phyloP scores from a whole-genome alignment of 305 asterid genomes.

The Plantago coronopus region DNA sequence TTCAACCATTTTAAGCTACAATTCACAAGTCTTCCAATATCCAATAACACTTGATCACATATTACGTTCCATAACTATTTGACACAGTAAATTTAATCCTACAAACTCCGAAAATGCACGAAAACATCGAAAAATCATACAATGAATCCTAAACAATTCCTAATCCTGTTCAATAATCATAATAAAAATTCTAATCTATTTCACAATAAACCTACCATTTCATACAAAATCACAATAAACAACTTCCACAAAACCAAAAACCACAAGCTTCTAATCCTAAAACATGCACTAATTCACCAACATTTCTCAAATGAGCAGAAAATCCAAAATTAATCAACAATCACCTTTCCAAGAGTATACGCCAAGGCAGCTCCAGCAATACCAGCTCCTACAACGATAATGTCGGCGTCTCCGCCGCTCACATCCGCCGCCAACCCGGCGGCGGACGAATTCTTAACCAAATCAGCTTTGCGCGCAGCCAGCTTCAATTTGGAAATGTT shows the following conservation, averaged over 20 bases:
- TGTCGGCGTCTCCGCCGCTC: neutral
- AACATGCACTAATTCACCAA: neutral
- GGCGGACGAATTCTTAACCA: conserved; percentile 18
- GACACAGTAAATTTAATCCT: neutral
- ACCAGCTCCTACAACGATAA: conserved; percentile 41
- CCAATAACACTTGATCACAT: neutral
- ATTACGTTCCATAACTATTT: neutral
- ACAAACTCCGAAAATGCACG: no score
- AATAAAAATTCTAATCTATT: no score
- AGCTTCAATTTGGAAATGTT: conserved; percentile 26
- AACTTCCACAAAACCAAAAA: neutral
- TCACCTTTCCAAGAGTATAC: conserved; percentile 26
- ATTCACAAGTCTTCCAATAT: neutral
- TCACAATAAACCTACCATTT: no score
- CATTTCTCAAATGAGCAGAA: neutral
- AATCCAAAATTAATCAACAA: neutral
- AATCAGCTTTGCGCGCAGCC: conserved; percentile 18
- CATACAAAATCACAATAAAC: neutral
- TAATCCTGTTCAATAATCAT: neutral
- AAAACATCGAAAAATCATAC: no score
- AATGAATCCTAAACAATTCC: neutral
- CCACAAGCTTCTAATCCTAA: neutral
- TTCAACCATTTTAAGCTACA: no score
- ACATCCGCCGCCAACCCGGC: neutral
- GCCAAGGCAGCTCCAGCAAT: conserved; percentile 44